phyloP scores from a whole-genome alignment of 177 flowering plant genomes.

The Tripterygium wilfordii region DNA sequence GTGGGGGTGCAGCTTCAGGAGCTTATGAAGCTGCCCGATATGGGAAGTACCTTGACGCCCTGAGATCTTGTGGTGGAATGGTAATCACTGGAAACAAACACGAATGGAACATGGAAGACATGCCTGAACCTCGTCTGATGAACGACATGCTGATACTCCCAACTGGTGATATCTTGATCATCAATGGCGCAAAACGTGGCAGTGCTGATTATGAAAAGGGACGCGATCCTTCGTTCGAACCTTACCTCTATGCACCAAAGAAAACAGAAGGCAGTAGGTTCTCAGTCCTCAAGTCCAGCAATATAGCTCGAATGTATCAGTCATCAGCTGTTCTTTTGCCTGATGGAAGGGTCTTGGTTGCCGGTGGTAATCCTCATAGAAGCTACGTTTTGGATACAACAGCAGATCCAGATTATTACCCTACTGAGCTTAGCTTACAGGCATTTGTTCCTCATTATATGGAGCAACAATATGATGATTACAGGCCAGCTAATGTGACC shows the following conservation, averaged over 20 bases:
- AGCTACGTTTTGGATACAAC: too few species aligned
- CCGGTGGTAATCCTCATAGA: constrained; percentile 51
- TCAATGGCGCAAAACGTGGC: constrained; percentile 59
- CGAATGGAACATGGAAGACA: constrained; percentile 58
- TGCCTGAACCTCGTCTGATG: constrained; percentile 60
- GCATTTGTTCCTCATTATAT: constrained; percentile 43
- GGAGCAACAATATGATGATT: constrained; percentile 18
- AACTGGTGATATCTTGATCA: constrained; percentile 47
- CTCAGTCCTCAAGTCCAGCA: constrained; percentile 22
- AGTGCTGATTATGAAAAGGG: constrained; percentile 50
- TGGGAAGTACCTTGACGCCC: constrained; percentile 27
- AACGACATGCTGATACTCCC: constrained; percentile 61
- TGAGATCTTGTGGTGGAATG: constrained; percentile 57
- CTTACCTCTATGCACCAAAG: constrained; percentile 46
- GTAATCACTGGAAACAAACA: constrained; percentile 38
- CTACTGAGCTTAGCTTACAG: constrained; percentile 54
- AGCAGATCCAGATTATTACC: too few species aligned
- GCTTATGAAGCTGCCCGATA: constrained; percentile 35
- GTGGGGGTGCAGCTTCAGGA: constrained; percentile 58
- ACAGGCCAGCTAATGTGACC: constrained; percentile 36
- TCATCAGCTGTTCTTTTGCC: constrained; percentile 52
- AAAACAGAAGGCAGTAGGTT: constrained; percentile 26
- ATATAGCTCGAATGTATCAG: constrained; percentile 54
- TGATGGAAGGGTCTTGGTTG: constrained; percentile 56
- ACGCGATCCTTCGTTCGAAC: constrained; percentile 27